Evolutionary conservation across 805 yeast genomes (phyloP).

Genomic region (Lipomyces chichibuensis): DNA sequence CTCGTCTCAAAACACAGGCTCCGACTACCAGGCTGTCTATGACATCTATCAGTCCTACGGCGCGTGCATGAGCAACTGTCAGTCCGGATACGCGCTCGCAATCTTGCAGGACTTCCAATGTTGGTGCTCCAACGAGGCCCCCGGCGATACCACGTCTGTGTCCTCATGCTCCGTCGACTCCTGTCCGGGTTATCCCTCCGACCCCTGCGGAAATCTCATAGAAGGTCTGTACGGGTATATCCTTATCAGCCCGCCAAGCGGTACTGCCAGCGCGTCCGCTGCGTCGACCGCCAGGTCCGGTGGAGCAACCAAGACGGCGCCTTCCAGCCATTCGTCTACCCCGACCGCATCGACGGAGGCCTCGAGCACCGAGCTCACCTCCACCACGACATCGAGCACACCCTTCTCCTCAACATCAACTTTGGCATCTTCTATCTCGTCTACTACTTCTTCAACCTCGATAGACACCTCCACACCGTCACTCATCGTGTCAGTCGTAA

Average conservation of each 20-base stretch:
- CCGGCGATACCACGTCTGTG: slow-evolving; percentile 48
- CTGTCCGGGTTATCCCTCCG: slow-evolving; percentile 54
- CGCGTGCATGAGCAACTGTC: slow-evolving; percentile 54
- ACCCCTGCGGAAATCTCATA: slow-evolving; percentile 50
- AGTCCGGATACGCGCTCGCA: slow-evolving; percentile 53
- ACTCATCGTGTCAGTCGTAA: slow-evolving; percentile 37
- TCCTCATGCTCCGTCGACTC: slow-evolving; percentile 43
- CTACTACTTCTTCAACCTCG: slow-evolving; percentile 13
- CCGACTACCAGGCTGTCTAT: slow-evolving; percentile 29
- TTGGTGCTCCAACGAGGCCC: slow-evolving; percentile 64
- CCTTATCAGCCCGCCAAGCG: slow-evolving; percentile 45
- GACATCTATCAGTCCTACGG: slow-evolving; percentile 53
- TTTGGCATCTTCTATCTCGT: background rate
- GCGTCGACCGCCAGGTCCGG: slow-evolving; percentile 18
- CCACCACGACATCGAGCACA: slow-evolving; percentile 14
- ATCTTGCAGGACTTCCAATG: slow-evolving; percentile 56
- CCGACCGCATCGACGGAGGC: background rate
- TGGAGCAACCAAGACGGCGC: background rate
- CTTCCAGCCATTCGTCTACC: slow-evolving; percentile 1
- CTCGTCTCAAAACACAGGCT: slow-evolving; percentile 50
- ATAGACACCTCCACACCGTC: slow-evolving; percentile 34
- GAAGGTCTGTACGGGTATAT: slow-evolving; percentile 60
- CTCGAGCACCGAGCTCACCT: background rate
- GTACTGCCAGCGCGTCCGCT: slow-evolving; percentile 38
- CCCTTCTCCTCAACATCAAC: slow-evolving; percentile 3